Conservation (phyloP, 2,329 filamentous ascomycete species). For the Talaromyces marneffei region DNA sequence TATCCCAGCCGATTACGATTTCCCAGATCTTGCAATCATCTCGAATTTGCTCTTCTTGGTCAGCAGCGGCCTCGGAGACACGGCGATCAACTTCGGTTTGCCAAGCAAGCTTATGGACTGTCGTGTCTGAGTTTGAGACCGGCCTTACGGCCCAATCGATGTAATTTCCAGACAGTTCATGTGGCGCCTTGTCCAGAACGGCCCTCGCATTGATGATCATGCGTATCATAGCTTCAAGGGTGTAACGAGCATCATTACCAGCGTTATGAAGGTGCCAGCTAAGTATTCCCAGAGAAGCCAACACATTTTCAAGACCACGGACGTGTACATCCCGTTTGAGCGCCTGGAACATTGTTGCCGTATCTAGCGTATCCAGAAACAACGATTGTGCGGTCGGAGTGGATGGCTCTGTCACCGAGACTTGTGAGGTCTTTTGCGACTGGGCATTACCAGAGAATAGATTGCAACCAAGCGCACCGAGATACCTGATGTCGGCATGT, state of each 20-base stretch:
- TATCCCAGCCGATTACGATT: slow-evolving; percentile 17
- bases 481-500: slow-evolving; percentile 60
- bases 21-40: slow-evolving; percentile 23
- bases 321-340: slow-evolving; percentile 50
- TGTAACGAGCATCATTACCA: slow-evolving; percentile 78
- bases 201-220: slow-evolving; percentile 44
- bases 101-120: slow-evolving; percentile 16
- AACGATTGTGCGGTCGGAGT: slow-evolving; percentile 26
- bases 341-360: slow-evolving; percentile 62
- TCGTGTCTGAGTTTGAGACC: neutral
- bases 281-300: slow-evolving; percentile 58
- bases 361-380: slow-evolving; percentile 65
- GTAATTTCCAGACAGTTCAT: neutral
- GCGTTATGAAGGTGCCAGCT: slow-evolving; percentile 73
- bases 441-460: slow-evolving; percentile 19
- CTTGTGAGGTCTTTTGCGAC: neutral
- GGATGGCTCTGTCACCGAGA: neutral
- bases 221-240: slow-evolving; percentile 65
- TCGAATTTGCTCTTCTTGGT: slow-evolving; percentile 17
- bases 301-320: slow-evolving; percentile 55
- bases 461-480: slow-evolving; percentile 61
- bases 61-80: slow-evolving; percentile 13
- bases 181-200: slow-evolving; percentile 16
- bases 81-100: slow-evolving; percentile 20
- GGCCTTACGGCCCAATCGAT: slow-evolving; percentile 7